Conservation (phyloP, 2,329 filamentous ascomycete species). For the Diaporthe humulicola region DNA sequence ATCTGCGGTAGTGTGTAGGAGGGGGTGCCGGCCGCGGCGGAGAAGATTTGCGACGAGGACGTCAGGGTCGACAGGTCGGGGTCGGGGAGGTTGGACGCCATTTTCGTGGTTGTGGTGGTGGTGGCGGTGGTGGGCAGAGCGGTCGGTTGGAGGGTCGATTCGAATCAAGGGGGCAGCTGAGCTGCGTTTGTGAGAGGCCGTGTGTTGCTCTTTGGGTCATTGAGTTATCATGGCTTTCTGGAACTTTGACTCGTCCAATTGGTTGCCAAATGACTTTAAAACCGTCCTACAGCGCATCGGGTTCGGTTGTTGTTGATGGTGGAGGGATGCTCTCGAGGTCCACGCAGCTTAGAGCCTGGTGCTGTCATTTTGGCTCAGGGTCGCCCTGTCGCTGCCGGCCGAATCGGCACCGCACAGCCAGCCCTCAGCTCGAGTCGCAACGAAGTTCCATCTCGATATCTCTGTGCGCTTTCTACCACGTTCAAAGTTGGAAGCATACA, state of each 20-base stretch:
- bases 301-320: background rate
- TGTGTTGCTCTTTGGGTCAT: background rate
- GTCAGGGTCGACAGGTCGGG: slow-evolving; percentile 62
- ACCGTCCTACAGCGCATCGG: background rate
- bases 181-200: slow-evolving; percentile 12
- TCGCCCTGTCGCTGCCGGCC: slow-evolving; percentile 6
- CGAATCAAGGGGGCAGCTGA: slow-evolving; percentile 4
- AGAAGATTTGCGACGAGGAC: slow-evolving; percentile 68
- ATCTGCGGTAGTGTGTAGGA: slow-evolving; percentile 73
- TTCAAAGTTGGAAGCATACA: background rate
- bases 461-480: background rate
- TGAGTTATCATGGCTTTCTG: slow-evolving; percentile 35
- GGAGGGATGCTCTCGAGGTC: background rate
- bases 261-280: background rate
- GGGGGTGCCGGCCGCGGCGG: slow-evolving; percentile 51
- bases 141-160: background rate
- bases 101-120: slow-evolving; percentile 43
- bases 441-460: background rate
- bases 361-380: slow-evolving; percentile 36
- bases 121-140: background rate
- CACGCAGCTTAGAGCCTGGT: background rate
- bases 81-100: slow-evolving; percentile 58
- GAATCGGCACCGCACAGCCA: slow-evolving; percentile 36
- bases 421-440: background rate
- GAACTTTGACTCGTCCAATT: background rate